Evolutionary conservation across 1,284 basidiomycete genomes (phyloP).

Genomic region (Cryptococcus sp.): DNA sequence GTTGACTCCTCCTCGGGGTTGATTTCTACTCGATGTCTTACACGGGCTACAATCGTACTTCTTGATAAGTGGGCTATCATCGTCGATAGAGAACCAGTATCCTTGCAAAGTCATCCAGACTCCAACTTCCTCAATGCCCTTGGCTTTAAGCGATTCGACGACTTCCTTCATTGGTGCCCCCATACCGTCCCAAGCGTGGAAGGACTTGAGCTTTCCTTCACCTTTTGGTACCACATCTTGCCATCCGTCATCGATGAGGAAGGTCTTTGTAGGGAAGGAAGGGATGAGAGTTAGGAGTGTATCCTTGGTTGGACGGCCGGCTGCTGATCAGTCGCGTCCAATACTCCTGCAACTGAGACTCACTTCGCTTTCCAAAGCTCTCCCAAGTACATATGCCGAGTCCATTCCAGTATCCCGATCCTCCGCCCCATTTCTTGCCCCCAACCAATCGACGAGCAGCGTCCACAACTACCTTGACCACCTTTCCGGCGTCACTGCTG

Average conservation of each 20-base stretch:
- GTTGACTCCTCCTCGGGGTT: constrained; percentile 7
- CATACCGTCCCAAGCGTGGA: constrained; percentile 12
- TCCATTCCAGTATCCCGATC: constrained; percentile 14
- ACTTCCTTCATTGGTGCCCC: constrained; percentile 16
- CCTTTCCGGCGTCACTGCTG: constrained; percentile 3
- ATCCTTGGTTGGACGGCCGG: constrained; percentile 12
- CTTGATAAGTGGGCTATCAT: constrained; percentile 16
- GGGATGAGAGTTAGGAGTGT: constrained; percentile 18
- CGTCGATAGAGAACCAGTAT: constrained; percentile 35
- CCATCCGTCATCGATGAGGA: constrained; percentile 42
- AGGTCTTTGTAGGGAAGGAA: constrained; percentile 24
- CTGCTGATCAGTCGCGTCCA: neutral
- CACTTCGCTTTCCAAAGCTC: constrained; percentile 12
- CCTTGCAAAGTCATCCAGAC: constrained; percentile 37
- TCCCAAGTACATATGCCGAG: constrained; percentile 23
- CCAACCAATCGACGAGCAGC: constrained; percentile 16
- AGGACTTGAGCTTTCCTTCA: constrained; percentile 12
- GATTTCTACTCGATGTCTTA: constrained; percentile 3
- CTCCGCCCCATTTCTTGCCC: neutral
- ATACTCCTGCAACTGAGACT: neutral
- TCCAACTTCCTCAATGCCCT: constrained; percentile 22
- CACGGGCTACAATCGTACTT: constrained; percentile 23
- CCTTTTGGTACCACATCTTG: constrained; percentile 16
- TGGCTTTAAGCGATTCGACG: constrained; percentile 13
- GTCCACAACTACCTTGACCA: constrained; percentile 15